Evolutionary conservation across 805 yeast genomes (phyloP).

Genomic region (Wickerhamiella kurtzmanii): DNA sequence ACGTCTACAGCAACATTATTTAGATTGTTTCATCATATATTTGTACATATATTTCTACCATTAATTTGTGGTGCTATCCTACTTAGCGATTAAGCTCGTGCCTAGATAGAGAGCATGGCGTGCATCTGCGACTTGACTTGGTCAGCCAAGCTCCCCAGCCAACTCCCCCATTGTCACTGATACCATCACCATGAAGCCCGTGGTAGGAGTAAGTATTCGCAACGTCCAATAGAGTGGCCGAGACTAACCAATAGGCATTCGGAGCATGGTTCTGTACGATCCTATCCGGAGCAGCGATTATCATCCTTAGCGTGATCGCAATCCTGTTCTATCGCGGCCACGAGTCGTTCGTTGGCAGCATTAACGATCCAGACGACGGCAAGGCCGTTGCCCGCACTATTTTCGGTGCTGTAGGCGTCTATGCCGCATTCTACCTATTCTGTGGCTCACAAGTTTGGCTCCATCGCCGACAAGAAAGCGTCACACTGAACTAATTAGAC

Average conservation of each 20-base stretch:
- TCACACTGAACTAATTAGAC: slow-evolving; percentile 31
- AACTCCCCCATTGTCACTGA: not conserved
- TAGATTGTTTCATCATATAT: not conserved
- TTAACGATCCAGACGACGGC: slow-evolving; percentile 84
- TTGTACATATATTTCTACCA: not conserved
- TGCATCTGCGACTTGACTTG: too few relatives aligned
- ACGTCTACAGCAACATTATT: slow-evolving; percentile 53
- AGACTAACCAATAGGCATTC: slow-evolving; percentile 4
- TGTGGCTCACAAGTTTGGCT: slow-evolving; percentile 76
- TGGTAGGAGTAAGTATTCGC: slow-evolving; percentile 33
- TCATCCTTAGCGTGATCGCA: slow-evolving; percentile 75
- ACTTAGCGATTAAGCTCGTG: too few relatives aligned
- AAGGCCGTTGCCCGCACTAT: slow-evolving; percentile 86
- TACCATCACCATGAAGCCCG: slow-evolving; percentile 30
- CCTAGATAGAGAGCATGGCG: too few relatives aligned
- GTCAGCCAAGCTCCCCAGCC: not conserved
- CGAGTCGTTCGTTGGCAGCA: slow-evolving; percentile 88
- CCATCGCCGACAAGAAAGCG: slow-evolving; percentile 51
- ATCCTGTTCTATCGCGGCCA: slow-evolving; percentile 65
- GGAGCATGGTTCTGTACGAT: slow-evolving; percentile 95
- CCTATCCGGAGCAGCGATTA: slow-evolving; percentile 81
- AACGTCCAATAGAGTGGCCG: not conserved
- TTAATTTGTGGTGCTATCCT: too few relatives aligned
- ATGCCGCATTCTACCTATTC: slow-evolving; percentile 64
- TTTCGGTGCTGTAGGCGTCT: slow-evolving; percentile 77